Percentiles rank a stretch among this genome's conserved stretches.
Evolutionary conservation across 176 grass and related monocot species (phyloP).

Genomic region (Aegilops longissima): DNA sequence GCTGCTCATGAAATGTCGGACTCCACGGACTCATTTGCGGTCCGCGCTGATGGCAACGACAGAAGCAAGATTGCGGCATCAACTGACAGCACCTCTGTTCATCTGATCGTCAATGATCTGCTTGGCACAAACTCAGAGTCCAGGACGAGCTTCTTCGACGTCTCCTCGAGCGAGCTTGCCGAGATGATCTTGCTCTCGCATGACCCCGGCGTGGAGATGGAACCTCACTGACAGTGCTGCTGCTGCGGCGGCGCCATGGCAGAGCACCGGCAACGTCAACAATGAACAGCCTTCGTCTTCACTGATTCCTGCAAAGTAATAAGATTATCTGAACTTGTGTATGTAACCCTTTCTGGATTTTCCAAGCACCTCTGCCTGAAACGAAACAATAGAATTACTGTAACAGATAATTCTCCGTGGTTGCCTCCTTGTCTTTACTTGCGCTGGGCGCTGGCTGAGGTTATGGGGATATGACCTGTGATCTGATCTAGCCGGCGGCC

Average conservation of each 20-base stretch:
- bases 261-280: neutral
- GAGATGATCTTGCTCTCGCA: slow-evolving; percentile 29
- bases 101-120: slow-evolving; percentile 10
- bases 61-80: neutral
- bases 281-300: too few relatives aligned
- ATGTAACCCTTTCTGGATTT: neutral
- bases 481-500: neutral
- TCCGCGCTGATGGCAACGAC: neutral
- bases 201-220: slow-evolving; percentile 28
- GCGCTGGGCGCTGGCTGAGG: too few relatives aligned
- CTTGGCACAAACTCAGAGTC: slow-evolving; percentile 22
- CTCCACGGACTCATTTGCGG: slow-evolving; percentile 17
- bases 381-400: neutral
- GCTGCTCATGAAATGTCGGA: slow-evolving; percentile 20
- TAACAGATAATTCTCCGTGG: neutral
- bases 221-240: neutral
- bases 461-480: neutral
- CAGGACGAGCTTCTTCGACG: slow-evolving; percentile 34
- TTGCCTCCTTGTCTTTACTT: neutral
- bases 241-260: neutral
- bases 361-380: neutral
- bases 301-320: neutral
- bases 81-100: neutral
- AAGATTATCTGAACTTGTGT: neutral
- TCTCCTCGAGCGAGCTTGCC: neutral